A percentile compares a stretch with the other conserved stretches of the same genome.
These are phyloP conservation scores for Hysterangium stoloniferum DNA, from an alignment of 768 basidiomycete species.

Conservation along the genomic window DNA sequence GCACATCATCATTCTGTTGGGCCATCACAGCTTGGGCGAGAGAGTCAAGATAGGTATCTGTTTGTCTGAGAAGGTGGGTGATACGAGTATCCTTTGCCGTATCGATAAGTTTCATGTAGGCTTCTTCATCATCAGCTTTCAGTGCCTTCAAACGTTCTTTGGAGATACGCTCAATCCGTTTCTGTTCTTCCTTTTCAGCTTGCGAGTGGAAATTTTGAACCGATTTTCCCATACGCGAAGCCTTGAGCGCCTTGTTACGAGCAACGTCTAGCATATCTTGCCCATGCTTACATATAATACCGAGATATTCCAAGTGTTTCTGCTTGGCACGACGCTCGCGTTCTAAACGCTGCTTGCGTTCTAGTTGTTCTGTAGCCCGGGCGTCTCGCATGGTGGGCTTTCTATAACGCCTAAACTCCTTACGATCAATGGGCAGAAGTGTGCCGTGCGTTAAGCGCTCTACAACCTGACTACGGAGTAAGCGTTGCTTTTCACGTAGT, in stretches of 20 bases:
- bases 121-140: conserved; percentile 97
- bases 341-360: conserved; percentile 86
- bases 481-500: conserved; percentile 86
- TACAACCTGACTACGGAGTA: conserved; percentile 76
- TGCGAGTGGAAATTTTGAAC: conserved; percentile 79
- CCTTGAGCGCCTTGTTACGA: conserved; percentile 37
- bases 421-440: conserved; percentile 83
- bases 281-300: conserved; percentile 79
- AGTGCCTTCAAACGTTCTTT: conserved; percentile 98
- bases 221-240: conserved; percentile 65
- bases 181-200: conserved; percentile 97
- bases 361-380: conserved; percentile 79
- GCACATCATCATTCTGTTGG: conserved; percentile 69
- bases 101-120: conserved; percentile 98
- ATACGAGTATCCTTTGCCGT: conserved; percentile 99
- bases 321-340: conserved; percentile 92
- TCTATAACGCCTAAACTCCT: conserved; percentile 80
- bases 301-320: conserved; percentile 92
- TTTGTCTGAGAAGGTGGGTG: conserved; percentile 90
- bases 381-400: conserved; percentile 87
- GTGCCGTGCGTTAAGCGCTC: conserved; percentile 84
- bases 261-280: conserved; percentile 63
- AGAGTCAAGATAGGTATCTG: conserved; percentile 90
- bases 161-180: conserved; percentile 87
- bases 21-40: conserved; percentile 89